Base-by-base conservation (phyloP, 345 rosid species). In the Psidium friedrichsthalianum region DNA sequence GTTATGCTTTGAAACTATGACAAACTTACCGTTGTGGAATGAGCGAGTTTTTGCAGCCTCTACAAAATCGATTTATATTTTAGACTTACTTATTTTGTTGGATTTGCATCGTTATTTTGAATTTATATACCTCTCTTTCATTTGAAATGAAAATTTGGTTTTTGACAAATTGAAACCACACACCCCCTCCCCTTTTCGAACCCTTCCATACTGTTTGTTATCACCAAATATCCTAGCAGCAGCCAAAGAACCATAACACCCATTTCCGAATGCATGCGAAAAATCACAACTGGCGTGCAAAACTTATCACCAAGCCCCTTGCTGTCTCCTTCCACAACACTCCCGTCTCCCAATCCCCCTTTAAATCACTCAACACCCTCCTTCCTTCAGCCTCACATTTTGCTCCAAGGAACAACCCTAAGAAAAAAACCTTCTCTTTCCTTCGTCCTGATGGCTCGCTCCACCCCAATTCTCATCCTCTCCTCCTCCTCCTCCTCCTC, bases 241-340 rank as follows among this genome's bases (percentile, higher is more conserved):
- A 44, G 51, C 82, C 83, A 83, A 83, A 59, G 80, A 44, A 51
- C 56, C 42, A 12, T 24, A 36, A 5, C 20, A 64, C 40, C 85
- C 51, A 24, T 47, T 24, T 83, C 57, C 86, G 83, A 22, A 88
- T 56, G 86, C 88, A 81, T 42, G 85, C 92, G 90, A 92, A 93
- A 84, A 27, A 22, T 61, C 16, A 36, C 84, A 89, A 74, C 84
- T 11, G 76, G 53, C 85, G 52, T 21, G n/a, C 81, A 52, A 78
- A 32, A 51, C 69, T 22, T 22, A 47, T 59, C 83, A 40, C 86
- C 51, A 87, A 86, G 13, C 87, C 90, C 86, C 47, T 86, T 25
- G 16, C 88, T 69, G 76, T 21, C 85, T 52, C 82, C 87, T 88
- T 89, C 92, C 85, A 85, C 92, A 93, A 85, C 92, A 88, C 91